A percentile compares a stretch with the other conserved stretches of the same genome.
Conservation (phyloP, 805 yeast genomes). For the Spencermartinsiella europaea region DNA sequence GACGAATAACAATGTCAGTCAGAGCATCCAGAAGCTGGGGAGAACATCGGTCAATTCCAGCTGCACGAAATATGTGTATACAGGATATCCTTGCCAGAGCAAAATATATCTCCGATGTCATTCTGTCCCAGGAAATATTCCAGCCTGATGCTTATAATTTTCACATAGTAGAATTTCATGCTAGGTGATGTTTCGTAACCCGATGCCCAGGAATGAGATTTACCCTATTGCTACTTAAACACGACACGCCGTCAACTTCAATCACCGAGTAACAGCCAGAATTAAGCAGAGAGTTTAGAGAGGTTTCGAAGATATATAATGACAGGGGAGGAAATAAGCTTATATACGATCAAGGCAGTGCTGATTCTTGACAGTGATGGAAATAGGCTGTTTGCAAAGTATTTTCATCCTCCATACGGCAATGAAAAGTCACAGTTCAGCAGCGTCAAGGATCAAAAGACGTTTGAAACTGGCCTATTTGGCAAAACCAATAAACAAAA, state of each 20-base stretch:
- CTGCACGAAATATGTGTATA: constrained; percentile 60
- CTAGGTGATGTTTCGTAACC: background rate
- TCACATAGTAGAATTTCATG: background rate
- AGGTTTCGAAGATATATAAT: too few relatives aligned
- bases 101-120: constrained; percentile 41
- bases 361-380: constrained; percentile 80
- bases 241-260: background rate
- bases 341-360: constrained; percentile 78
- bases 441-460: constrained; percentile 57
- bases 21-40: constrained; percentile 66
- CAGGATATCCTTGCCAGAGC: constrained; percentile 45
- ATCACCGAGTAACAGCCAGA: too few relatives aligned
- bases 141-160: too few relatives aligned
- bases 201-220: background rate
- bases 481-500: constrained; percentile 74
- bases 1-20: constrained; percentile 71
- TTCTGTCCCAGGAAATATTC: too few relatives aligned
- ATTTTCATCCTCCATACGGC: constrained; percentile 63
- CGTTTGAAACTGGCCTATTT: constrained; percentile 70
- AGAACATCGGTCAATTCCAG: constrained; percentile 77
- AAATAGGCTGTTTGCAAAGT: constrained; percentile 74
- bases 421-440: constrained; percentile 26
- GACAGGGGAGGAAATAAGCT: constrained; percentile 15
- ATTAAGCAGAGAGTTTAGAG: too few relatives aligned
- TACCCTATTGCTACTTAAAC: background rate